Conservation (phyloP, 148 eudicot genomes). For the Silene latifolia region DNA sequence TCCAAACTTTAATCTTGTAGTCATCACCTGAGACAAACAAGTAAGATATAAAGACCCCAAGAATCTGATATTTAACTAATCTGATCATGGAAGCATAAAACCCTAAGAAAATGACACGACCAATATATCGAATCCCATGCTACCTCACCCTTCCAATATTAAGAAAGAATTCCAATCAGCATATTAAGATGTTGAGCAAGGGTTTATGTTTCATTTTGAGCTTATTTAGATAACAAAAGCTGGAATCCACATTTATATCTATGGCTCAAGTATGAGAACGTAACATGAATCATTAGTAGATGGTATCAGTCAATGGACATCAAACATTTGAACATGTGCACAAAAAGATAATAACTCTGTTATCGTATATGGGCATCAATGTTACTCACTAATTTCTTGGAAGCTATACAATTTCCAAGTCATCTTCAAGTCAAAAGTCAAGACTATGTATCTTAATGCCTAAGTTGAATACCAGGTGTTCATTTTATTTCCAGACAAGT, state of each 20-base stretch:
- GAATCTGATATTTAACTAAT: background rate
- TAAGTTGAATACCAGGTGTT: background rate
- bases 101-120: background rate
- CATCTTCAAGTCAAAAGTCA: background rate
- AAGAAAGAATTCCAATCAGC: background rate
- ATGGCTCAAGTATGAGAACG: background rate
- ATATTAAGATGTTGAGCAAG: background rate
- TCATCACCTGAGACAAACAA: constrained; percentile 68
- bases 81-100: background rate
- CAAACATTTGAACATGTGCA: too few species aligned
- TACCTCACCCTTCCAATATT: background rate
- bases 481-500: background rate
- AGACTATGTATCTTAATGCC: background rate
- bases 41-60: background rate
- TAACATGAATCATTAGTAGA: background rate
- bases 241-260: background rate
- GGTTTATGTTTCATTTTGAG: constrained; percentile 1
- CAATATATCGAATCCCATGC: background rate
- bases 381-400: background rate
- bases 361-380: too few species aligned
- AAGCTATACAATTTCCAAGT: background rate
- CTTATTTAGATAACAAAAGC: background rate
- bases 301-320: too few species aligned
- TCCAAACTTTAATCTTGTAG: constrained; percentile 96
- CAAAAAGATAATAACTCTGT: too few species aligned